phyloP scores from a whole-genome alignment of 441 rosid genomes.

The Populus tomentosa region DNA sequence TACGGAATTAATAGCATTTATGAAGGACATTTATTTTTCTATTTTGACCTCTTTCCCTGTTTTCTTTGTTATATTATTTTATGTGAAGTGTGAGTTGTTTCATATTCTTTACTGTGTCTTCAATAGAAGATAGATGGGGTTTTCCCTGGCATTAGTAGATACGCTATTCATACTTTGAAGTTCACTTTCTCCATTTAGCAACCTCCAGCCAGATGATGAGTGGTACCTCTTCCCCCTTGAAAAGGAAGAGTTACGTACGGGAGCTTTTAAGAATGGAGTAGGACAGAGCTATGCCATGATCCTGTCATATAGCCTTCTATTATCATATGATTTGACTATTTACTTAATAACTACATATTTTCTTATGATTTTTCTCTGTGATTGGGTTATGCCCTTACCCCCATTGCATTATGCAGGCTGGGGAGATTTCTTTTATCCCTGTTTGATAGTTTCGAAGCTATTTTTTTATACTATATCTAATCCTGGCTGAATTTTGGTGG shows the following conservation, averaged over 20 bases:
- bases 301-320: background rate
- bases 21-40: constrained; percentile 10
- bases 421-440: background rate
- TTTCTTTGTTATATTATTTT: background rate
- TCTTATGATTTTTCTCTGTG: background rate
- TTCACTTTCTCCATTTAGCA: background rate
- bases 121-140: constrained; percentile 1
- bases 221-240: background rate
- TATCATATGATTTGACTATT: background rate
- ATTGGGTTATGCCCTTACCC: background rate
- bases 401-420: background rate
- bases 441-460: background rate
- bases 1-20: constrained; percentile 8
- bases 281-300: background rate
- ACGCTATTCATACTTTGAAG: background rate
- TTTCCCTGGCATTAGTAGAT: background rate
- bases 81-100: background rate
- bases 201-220: background rate
- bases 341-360: background rate
- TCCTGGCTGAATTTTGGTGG: background rate
- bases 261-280: background rate
- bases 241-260: background rate
- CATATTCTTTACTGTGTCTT: background rate
- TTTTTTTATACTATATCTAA: background rate
- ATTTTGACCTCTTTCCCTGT: background rate